These are phyloP conservation scores for Kodamaea laetipori DNA, from an alignment of 805 yeast species.

Conservation along the genomic window DNA sequence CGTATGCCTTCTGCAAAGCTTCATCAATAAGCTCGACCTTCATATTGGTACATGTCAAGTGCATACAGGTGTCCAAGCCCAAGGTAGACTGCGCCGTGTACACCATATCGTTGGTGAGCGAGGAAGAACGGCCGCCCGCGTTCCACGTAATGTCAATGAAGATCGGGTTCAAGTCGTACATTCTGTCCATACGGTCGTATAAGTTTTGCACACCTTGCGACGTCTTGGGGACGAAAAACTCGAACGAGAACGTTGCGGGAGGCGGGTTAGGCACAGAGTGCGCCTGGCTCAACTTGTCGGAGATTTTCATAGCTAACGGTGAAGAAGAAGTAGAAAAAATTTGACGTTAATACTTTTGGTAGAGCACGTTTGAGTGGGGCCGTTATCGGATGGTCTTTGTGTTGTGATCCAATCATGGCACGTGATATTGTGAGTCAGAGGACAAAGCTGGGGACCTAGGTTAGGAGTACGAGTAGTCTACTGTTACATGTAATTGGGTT, in stretches of 20 bases:
- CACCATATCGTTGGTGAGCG: conserved; percentile 87
- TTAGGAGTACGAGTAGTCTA: not conserved
- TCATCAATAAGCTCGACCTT: conserved; percentile 74
- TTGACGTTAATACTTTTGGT: not conserved
- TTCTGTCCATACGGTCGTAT: conserved; percentile 96
- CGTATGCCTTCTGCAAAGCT: conserved; percentile 82
- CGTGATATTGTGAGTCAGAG: conserved; percentile 14
- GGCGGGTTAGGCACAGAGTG: conserved; percentile 42
- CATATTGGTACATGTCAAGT: conserved; percentile 96
- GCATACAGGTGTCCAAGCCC: conserved; percentile 97
- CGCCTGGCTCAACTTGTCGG: conserved; percentile 46
- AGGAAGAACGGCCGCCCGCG: conserved; percentile 90
- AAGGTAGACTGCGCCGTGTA: conserved; percentile 85
- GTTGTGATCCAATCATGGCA: conserved; percentile 11
- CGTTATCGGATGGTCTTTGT: conserved; percentile 9
- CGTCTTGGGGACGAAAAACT: conserved; percentile 96
- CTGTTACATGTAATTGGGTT: too few species aligned
- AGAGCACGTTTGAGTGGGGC: conserved; percentile 6
- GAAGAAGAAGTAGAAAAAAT: conserved; percentile 1
- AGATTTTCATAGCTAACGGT: conserved; percentile 35
- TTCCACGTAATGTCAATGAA: conserved; percentile 98
- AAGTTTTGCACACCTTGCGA: conserved; percentile 94
- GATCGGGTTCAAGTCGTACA: conserved; percentile 88
- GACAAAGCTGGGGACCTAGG: conserved; percentile 4
- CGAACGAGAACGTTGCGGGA: conserved; percentile 85